phyloP scores from a whole-genome alignment of 177 flowering plant species.

The Telopea speciosissima region DNA sequence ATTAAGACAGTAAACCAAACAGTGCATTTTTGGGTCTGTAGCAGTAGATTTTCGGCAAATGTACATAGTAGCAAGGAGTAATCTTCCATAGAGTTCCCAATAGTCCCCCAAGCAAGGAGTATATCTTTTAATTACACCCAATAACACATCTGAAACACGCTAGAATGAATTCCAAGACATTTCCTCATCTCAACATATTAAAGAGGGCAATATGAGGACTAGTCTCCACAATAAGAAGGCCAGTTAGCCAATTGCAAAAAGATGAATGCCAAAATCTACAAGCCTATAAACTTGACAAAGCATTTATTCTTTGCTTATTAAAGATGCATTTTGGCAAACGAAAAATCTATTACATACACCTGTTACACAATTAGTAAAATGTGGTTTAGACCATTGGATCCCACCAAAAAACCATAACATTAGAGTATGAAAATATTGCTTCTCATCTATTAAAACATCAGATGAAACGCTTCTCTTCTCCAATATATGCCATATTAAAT shows the following conservation, averaged over 20 bases:
- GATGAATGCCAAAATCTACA: neutral
- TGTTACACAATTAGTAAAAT: neutral
- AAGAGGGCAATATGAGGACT: neutral
- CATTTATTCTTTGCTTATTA: neutral
- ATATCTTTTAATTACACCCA: too few species aligned
- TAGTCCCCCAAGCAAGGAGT: neutral
- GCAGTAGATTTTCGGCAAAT: neutral
- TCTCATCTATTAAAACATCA: neutral
- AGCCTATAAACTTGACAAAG: neutral
- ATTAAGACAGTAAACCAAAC: neutral
- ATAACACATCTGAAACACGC: neutral
- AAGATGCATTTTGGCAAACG: neutral
- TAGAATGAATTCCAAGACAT: neutral
- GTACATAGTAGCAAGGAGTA: neutral
- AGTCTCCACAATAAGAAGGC: neutral
- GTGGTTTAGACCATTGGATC: neutral
- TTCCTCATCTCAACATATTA: neutral
- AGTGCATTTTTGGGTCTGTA: neutral
- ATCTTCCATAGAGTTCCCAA: neutral
- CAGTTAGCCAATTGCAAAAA: neutral
- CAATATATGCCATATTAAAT: too few species aligned
- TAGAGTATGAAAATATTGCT: neutral
- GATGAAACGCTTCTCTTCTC: too few species aligned
- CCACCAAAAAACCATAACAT: neutral
- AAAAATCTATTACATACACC: neutral